Conservation (phyloP, 2,329 filamentous ascomycete genomes). For the Penicillium sp. region DNA sequence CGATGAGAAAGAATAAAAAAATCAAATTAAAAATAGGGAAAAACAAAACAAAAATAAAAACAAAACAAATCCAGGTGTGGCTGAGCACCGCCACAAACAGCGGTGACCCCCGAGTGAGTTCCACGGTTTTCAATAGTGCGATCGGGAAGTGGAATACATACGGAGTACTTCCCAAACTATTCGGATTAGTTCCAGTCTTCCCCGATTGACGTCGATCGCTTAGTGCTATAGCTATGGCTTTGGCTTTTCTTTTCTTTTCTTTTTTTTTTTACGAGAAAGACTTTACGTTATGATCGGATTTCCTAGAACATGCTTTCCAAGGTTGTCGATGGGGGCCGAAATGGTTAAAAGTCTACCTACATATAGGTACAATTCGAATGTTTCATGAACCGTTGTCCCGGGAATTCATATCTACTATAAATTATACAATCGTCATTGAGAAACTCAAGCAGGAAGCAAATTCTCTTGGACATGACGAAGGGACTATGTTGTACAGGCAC, state of each 20-base stretch:
- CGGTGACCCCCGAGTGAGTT: not conserved
- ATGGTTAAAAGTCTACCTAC: too few relatives aligned
- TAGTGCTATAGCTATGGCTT: not conserved
- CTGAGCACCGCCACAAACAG: not conserved
- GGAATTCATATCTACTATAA: too few relatives aligned
- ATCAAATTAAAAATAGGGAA: not conserved
- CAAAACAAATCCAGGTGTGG: not conserved
- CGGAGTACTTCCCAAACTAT: not conserved
- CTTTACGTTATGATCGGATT: too few relatives aligned
- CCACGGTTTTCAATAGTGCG: constrained; percentile 16
- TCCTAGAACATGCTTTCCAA: too few relatives aligned
- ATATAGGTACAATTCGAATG: too few relatives aligned
- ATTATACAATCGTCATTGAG: not conserved
- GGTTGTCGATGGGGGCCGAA: too few relatives aligned
- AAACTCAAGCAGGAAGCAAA: not conserved
- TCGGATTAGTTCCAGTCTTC: not conserved
- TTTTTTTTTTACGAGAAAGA: too few relatives aligned
- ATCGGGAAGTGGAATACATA: constrained; percentile 4
- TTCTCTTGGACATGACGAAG: not conserved
- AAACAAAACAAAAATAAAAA: not conserved
- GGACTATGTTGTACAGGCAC: not conserved
- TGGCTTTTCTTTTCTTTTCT: too few relatives aligned
- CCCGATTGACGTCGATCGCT: not conserved
- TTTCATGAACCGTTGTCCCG: too few relatives aligned
- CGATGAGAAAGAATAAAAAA: not conserved